phyloP scores from a whole-genome alignment of 2,329 filamentous ascomycete genomes.

The Diaporthe eres region DNA sequence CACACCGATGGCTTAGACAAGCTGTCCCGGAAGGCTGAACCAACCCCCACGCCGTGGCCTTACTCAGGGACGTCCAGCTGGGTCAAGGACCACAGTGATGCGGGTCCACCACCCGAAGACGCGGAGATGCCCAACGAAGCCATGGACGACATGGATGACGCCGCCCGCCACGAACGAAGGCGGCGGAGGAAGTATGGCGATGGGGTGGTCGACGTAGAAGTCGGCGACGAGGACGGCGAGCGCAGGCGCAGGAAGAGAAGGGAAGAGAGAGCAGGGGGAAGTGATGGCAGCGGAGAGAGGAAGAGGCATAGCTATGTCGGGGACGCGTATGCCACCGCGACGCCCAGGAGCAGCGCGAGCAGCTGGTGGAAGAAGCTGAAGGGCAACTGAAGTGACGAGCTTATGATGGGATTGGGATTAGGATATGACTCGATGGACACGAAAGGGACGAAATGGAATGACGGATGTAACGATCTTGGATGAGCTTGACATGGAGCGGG shows the following conservation, averaged over 20 bases:
- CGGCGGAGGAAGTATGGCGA: constrained; percentile 61
- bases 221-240: constrained; percentile 47
- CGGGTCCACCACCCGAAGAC: constrained; percentile 68
- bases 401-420: neutral
- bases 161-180: constrained; percentile 64
- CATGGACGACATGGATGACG: constrained; percentile 58
- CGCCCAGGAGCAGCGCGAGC: constrained; percentile 44
- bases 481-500: constrained; percentile 5
- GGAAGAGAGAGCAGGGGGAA: constrained; percentile 56
- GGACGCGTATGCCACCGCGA: constrained; percentile 62
- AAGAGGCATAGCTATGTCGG: constrained; percentile 58
- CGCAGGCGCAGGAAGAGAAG: constrained; percentile 46
- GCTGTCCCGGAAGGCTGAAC: constrained; percentile 46
- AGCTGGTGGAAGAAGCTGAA: constrained; percentile 74
- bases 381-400: constrained; percentile 42
- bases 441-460: constrained; percentile 18
- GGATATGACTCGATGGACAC: constrained; percentile 4
- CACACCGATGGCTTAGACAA: constrained; percentile 44
- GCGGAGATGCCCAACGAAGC: constrained; percentile 53
- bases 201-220: constrained; percentile 54
- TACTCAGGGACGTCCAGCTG: constrained; percentile 76
- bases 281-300: constrained; percentile 59
- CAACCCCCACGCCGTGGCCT: constrained; percentile 62
- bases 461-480: neutral
- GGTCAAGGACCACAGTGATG: constrained; percentile 76